Percentiles rank a stretch among this genome's conserved stretches.
These are phyloP conservation scores for Cardamine occulta DNA, from an alignment of 345 rosid species.

Conservation along the genomic window DNA sequence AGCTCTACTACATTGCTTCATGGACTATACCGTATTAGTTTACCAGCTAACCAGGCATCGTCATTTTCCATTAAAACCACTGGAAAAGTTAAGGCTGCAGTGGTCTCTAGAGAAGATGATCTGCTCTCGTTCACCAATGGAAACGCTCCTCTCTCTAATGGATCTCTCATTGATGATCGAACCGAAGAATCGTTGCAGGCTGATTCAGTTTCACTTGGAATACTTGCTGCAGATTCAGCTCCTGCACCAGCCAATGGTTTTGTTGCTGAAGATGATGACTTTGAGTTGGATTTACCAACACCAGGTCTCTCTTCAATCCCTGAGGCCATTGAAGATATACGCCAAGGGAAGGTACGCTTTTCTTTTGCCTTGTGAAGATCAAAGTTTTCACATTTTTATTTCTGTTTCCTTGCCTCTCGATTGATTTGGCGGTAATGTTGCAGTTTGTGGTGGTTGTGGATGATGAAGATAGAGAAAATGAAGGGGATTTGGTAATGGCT, in stretches of 20 bases:
- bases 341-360: constrained; percentile 80
- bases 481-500: constrained; percentile 93
- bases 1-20: constrained; percentile 50
- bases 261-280: constrained; percentile 60
- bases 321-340: constrained; percentile 88
- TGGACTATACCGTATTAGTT: constrained; percentile 46
- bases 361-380: background rate
- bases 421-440: constrained; percentile 34
- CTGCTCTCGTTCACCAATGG: constrained; percentile 52
- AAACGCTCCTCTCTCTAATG: constrained; percentile 40
- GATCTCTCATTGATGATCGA: constrained; percentile 38
- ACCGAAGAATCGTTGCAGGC: constrained; percentile 42
- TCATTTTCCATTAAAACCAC: constrained; percentile 44
- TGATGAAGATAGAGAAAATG: constrained; percentile 95
- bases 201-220: constrained; percentile 52
- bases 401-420: background rate
- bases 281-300: constrained; percentile 72
- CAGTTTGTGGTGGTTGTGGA: constrained; percentile 94
- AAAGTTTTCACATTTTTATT: background rate
- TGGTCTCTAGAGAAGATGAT: constrained; percentile 69
- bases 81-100: constrained; percentile 52
- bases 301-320: constrained; percentile 77
- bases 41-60: constrained; percentile 43
- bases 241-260: constrained; percentile 48
- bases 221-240: constrained; percentile 55